Base-by-base conservation (phyloP, 768 basidiomycete species). In the Lentinus brumalis region DNA sequence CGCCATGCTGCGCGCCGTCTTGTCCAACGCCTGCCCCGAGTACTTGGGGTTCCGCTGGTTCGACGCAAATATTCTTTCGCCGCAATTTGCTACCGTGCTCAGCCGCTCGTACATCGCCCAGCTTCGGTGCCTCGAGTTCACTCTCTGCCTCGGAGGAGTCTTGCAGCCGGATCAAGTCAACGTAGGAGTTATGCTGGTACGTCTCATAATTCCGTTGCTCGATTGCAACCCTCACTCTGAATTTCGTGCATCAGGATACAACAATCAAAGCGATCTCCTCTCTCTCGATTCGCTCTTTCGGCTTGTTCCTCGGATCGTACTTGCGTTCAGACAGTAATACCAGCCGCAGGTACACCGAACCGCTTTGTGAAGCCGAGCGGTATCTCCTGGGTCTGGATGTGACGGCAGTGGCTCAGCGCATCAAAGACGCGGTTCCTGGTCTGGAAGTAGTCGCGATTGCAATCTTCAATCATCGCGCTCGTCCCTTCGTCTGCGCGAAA, bases 301-400 rank as follows among this genome's bases (percentile, higher is more conserved):
- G 54, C 7, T 18, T 55, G 29, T 47, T 35, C 18, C 21, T 56
- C 32, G 21, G 14, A 29, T 53, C 41, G 10, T 30, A 6, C 40
- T 26, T 16, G 26, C 18, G 35, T 15, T n/a, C 14, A 40, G 51
- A 38, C 8, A 16, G 18, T 40, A 6, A 35, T 7, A 1, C 35
- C 35, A 35, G 7, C 11, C 35, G 35, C 35, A 35, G 35, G 12
- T 26, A 41, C 4, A 11, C 26, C 4, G 40, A 7, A 5, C 18
- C 53, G 2, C 40, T 53, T 1, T 42, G 21, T 21, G 14, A 11
- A 21, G 40, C 53, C 5, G 55, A 56, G 46, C 26, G 49, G 18
- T 47, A 56, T 32, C 45, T 56, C 44, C 55, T 29, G 5, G 55
- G 49, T 38, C 32, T 56, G 45, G 46, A 56, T 32, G 35, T 56